A percentile compares a stretch with the other conserved stretches of the same genome.
Conservation (phyloP, 768 basidiomycete genomes). For the Mycena capillaripes region DNA sequence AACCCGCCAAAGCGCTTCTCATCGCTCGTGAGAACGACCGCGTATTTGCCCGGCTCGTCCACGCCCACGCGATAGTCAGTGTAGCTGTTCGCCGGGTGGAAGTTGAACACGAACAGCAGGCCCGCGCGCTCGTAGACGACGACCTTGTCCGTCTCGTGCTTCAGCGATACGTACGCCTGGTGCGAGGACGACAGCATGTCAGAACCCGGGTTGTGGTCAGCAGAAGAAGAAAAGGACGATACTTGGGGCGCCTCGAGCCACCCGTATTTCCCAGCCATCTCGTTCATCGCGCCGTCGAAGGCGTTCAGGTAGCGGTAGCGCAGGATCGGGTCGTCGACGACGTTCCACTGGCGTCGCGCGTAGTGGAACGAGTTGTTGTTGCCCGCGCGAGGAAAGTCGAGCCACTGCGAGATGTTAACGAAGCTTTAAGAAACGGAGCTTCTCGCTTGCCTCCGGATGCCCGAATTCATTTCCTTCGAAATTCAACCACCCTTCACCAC, state of each 20-base stretch:
- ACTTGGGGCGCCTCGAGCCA: slow-evolving; percentile 91
- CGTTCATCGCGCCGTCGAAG: slow-evolving; percentile 95
- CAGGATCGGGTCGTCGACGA: slow-evolving; percentile 86
- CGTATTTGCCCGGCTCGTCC: slow-evolving; percentile 88
- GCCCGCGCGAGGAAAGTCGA: slow-evolving; percentile 97
- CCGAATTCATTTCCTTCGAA: slow-evolving; percentile 99
- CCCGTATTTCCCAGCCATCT: slow-evolving; percentile 79
- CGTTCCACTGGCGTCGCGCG: slow-evolving; percentile 96
- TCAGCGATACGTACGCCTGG: slow-evolving; percentile 94
- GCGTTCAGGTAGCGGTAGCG: slow-evolving; percentile 96
- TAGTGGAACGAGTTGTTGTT: slow-evolving; percentile 98
- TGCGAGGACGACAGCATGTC: slow-evolving; percentile 21
- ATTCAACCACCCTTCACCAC: slow-evolving; percentile 98
- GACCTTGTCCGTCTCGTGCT: slow-evolving; percentile 94
- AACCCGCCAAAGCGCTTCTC: slow-evolving; percentile 93
- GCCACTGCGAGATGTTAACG: slow-evolving; percentile 73
- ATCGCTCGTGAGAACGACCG: slow-evolving; percentile 85
- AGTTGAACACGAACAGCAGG: slow-evolving; percentile 97
- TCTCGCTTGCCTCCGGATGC: slow-evolving; percentile 85
- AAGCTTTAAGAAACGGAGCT: neutral
- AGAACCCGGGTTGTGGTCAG: slow-evolving; percentile 17
- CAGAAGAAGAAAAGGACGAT: slow-evolving; percentile 38
- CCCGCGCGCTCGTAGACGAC: slow-evolving; percentile 95
- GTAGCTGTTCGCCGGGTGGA: slow-evolving; percentile 92
- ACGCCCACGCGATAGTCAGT: slow-evolving; percentile 95